Percentiles rank a stretch among this genome's conserved stretches.
These are phyloP conservation scores for Silene noctiflora DNA, from an alignment of 179 eudicot genomes.

Conservation along the genomic window DNA sequence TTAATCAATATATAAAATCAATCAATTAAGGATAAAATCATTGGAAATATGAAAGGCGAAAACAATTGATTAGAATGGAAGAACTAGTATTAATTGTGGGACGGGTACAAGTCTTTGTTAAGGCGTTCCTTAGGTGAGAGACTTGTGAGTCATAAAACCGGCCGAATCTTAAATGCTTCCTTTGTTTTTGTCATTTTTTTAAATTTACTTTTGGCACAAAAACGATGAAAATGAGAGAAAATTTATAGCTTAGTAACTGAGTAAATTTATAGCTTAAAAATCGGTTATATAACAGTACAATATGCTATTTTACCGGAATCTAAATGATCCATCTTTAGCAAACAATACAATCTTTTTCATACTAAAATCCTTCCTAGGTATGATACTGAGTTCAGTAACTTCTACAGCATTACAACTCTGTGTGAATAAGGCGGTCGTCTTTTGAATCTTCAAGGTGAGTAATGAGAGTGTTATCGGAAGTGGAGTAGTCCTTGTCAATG, in stretches of 20 bases:
- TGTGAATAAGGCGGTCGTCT: slow-evolving; percentile 43
- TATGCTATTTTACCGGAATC: background rate
- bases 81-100: too few relatives aligned
- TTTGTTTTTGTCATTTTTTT: too few relatives aligned
- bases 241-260: background rate
- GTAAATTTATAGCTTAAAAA: background rate
- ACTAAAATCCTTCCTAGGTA: slow-evolving; percentile 20
- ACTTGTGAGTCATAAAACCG: too few relatives aligned
- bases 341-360: slow-evolving; percentile 12
- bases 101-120: too few relatives aligned
- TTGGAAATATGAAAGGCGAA: background rate
- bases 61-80: too few relatives aligned
- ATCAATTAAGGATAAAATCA: background rate
- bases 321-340: slow-evolving; percentile 1
- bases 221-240: too few relatives aligned
- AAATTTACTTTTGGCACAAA: too few relatives aligned
- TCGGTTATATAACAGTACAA: background rate
- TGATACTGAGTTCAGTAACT: slow-evolving; percentile 14
- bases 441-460: slow-evolving; percentile 26
- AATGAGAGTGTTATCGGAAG: slow-evolving; percentile 21
- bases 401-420: slow-evolving; percentile 50
- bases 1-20: background rate
- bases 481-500: slow-evolving; percentile 34
- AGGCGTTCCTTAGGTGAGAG: too few relatives aligned
- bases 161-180: background rate